Conservation (phyloP, 768 basidiomycete genomes). For the Macrolepiota fuliginosa region DNA sequence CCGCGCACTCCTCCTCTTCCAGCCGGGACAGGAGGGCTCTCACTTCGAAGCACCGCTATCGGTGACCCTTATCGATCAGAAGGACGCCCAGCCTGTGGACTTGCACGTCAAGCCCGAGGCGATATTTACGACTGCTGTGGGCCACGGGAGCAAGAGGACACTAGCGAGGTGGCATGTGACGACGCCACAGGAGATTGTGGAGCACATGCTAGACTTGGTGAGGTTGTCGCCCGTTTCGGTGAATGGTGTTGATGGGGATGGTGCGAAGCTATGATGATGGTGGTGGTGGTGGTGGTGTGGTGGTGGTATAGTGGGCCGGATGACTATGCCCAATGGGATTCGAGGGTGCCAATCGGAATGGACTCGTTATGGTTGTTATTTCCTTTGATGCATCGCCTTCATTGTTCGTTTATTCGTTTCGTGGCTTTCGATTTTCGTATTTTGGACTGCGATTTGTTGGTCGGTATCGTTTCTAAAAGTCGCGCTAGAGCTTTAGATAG, state of each 20-base stretch:
- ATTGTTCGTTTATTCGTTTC: too few species aligned
- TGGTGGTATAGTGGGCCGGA: too few species aligned
- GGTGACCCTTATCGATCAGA: constrained; percentile 49
- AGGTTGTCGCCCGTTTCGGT: constrained; percentile 19
- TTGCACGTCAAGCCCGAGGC: constrained; percentile 64
- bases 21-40: constrained; percentile 38
- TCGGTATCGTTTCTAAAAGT: too few species aligned
- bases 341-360: too few species aligned
- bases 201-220: constrained; percentile 68
- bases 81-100: constrained; percentile 45
- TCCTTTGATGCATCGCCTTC: too few species aligned
- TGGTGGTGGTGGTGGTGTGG: neutral
- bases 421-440: too few species aligned
- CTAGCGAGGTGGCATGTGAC: constrained; percentile 92
- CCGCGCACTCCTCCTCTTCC: constrained; percentile 76
- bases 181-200: constrained; percentile 82
- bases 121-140: constrained; percentile 93
- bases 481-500: too few species aligned
- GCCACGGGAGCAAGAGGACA: constrained; percentile 85
- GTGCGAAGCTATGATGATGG: constrained; percentile 1
- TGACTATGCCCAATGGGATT: too few species aligned
- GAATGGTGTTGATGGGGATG: constrained; percentile 10
- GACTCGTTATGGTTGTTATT: too few species aligned
- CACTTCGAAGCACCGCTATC: constrained; percentile 59
- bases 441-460: too few species aligned